Conservation (phyloP, 176 grass and related monocot species). For the Microstegium vimineum region DNA sequence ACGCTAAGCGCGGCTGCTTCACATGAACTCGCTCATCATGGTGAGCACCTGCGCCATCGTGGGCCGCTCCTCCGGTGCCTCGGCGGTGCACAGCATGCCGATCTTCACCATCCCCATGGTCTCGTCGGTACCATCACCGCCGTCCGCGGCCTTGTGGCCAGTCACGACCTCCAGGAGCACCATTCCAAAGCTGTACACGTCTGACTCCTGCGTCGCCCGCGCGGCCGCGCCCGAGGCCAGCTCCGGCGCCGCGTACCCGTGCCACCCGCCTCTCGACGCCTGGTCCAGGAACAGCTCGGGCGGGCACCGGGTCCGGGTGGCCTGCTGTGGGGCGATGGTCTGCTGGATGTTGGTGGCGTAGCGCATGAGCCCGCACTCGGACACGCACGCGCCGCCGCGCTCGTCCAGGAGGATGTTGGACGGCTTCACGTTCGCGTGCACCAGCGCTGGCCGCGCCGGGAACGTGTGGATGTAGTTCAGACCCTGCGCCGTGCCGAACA, state of each 20-base stretch:
- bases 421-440: slow-evolving; percentile 77
- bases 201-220: slow-evolving; percentile 57
- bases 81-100: slow-evolving; percentile 64
- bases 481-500: slow-evolving; percentile 50
- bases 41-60: slow-evolving; percentile 50
- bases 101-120: slow-evolving; percentile 69
- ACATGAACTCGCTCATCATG: slow-evolving; percentile 69
- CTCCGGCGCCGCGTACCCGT: slow-evolving; percentile 63
- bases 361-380: slow-evolving; percentile 69
- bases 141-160: slow-evolving; percentile 23
- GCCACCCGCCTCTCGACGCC: slow-evolving; percentile 24
- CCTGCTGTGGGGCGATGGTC: background rate
- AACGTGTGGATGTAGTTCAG: slow-evolving; percentile 71
- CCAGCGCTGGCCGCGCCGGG: slow-evolving; percentile 40
- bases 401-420: slow-evolving; percentile 79
- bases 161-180: slow-evolving; percentile 52
- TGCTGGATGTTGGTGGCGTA: slow-evolving; percentile 45
- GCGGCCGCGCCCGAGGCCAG: slow-evolving; percentile 17
- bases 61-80: slow-evolving; percentile 55
- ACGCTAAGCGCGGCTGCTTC: background rate
- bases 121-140: slow-evolving; percentile 18
- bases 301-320: background rate
- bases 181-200: slow-evolving; percentile 57
- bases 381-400: slow-evolving; percentile 55
- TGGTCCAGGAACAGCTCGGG: slow-evolving; percentile 31